Conservation (phyloP, 805 yeast species). For the Candida orba region DNA sequence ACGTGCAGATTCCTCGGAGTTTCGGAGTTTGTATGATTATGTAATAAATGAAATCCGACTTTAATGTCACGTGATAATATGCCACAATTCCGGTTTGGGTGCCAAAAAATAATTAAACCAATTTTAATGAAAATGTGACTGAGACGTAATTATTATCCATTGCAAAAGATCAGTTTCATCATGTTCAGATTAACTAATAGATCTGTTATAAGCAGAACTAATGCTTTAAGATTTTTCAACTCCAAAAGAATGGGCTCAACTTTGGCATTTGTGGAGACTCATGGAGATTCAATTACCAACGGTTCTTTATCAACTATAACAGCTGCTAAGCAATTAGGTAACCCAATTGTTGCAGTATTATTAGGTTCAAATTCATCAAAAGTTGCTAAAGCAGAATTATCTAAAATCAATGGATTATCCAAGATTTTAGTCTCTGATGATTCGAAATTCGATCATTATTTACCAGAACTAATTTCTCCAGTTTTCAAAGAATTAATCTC, state of each 20-base stretch:
- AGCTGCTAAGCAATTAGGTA: conserved; percentile 73
- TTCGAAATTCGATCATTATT: conserved; percentile 52
- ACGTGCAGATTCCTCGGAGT: too few relatives aligned
- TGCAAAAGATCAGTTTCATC: background rate
- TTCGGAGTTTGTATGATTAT: background rate
- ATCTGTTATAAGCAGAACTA: background rate
- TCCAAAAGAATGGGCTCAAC: conserved; percentile 53
- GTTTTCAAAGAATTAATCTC: conserved; percentile 38
- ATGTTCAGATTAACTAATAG: conserved; percentile 14
- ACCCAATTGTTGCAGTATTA: conserved; percentile 73
- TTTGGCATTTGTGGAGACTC: conserved; percentile 66
- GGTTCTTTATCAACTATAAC: conserved; percentile 64
- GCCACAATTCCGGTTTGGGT: background rate
- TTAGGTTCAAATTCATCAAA: conserved; percentile 55
- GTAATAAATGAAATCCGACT: background rate
- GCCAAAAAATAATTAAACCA: background rate
- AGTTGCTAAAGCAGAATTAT: conserved; percentile 39
- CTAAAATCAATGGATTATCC: conserved; percentile 39
- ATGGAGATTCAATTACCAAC: conserved; percentile 47
- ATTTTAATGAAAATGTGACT: too few relatives aligned
- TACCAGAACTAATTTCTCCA: conserved; percentile 82
- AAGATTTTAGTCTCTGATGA: conserved; percentile 48
- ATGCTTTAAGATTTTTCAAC: background rate
- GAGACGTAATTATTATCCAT: too few relatives aligned
- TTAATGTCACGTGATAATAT: background rate